Conservation (phyloP, 73 alveolate species). For the Effrenium voratum region DNA sequence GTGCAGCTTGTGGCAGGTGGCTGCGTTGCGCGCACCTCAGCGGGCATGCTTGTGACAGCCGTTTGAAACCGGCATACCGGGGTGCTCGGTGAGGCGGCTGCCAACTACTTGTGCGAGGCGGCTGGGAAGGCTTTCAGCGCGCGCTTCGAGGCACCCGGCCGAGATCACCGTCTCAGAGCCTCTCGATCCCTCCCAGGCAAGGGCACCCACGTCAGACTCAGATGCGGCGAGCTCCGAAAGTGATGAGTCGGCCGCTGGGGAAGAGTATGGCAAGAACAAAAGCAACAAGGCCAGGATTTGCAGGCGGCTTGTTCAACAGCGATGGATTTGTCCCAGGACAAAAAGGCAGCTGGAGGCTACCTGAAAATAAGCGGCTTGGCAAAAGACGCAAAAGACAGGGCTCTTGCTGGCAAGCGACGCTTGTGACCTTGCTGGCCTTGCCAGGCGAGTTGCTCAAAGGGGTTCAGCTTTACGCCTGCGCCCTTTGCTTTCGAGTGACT, state of each 20-base stretch:
- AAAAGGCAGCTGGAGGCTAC: conserved; percentile 38
- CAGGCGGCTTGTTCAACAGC: background rate
- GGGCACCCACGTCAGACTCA: background rate
- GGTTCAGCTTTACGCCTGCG: conserved; percentile 38
- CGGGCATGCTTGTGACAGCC: background rate
- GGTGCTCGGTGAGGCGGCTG: conserved; percentile 42
- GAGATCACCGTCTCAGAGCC: background rate
- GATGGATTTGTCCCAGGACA: background rate
- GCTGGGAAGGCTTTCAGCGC: conserved; percentile 63
- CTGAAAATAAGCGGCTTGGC: conserved; percentile 38
- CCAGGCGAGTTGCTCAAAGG: conserved; percentile 71
- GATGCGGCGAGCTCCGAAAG: conserved; percentile 14
- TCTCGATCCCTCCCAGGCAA: background rate
- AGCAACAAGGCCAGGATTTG: background rate
- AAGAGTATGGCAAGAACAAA: conserved; percentile 11
- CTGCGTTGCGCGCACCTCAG: background rate
- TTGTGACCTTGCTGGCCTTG: background rate
- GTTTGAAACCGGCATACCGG: background rate
- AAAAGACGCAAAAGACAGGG: too few species aligned
- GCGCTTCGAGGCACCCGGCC: conserved; percentile 50
- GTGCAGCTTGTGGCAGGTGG: conserved; percentile 75
- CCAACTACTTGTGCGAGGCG: conserved; percentile 53
- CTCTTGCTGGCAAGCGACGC: too few species aligned
- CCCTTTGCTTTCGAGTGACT: background rate
- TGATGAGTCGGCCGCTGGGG: background rate